phyloP scores from a whole-genome alignment of 2,329 filamentous ascomycete genomes.

The Penicillium sp. region DNA sequence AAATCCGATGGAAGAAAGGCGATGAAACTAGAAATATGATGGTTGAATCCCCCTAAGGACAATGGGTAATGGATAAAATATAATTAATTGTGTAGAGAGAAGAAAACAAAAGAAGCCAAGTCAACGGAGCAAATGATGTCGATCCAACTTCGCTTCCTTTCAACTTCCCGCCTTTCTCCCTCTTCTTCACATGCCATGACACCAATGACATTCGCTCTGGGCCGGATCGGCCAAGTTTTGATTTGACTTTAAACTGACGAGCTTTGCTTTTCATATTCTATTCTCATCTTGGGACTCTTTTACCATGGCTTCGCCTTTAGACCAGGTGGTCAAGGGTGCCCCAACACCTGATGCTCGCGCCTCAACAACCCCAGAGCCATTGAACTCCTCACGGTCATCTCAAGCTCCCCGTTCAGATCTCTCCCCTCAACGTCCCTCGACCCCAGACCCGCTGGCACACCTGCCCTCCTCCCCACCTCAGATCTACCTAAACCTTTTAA shows the following conservation, averaged over 20 bases:
- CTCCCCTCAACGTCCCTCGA: constrained; percentile 47
- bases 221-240: constrained; percentile 33
- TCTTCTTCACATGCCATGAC: constrained; percentile 25
- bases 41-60: not conserved
- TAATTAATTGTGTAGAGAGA: not conserved
- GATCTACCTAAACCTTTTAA: constrained; percentile 96
- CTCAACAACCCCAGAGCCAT: constrained; percentile 27
- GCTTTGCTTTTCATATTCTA: not conserved
- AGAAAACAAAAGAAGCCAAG: constrained; percentile 13
- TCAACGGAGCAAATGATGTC: constrained; percentile 7
- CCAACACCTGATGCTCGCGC: constrained; percentile 54
- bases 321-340: constrained; percentile 90
- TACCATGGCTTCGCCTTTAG: constrained; percentile 66
- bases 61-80: not conserved
- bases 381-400: constrained; percentile 15
- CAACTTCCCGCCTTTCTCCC: constrained; percentile 13
- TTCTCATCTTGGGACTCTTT: not conserved
- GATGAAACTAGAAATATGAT: not conserved
- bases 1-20: not conserved
- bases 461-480: constrained; percentile 90
- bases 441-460: constrained; percentile 70
- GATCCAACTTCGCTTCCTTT: constrained; percentile 13
- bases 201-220: constrained; percentile 16
- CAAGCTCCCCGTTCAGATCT: constrained; percentile 31
- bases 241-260: constrained; percentile 7